Evolutionary conservation across 106 monocot species (phyloP).

Genomic region (Platanthera guangdongensis): DNA sequence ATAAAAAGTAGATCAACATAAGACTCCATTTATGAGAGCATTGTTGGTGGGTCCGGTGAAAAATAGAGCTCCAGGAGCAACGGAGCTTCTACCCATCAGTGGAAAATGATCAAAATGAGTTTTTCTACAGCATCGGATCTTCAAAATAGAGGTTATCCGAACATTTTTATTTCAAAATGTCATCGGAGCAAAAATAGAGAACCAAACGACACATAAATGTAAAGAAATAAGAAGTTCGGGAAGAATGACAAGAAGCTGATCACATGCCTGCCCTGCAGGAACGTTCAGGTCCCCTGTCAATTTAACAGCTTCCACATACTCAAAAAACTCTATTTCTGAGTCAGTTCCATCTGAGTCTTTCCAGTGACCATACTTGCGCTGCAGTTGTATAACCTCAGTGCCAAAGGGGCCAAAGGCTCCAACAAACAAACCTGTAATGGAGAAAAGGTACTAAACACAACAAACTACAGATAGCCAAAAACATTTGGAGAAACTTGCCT

Average conservation of each 20-base stretch:
- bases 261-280: conserved; percentile 79
- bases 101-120: too few species aligned
- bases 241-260: conserved; percentile 3
- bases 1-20: neutral
- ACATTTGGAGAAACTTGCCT: conserved; percentile 24
- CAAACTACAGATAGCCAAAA: neutral
- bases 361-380: conserved; percentile 83
- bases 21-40: too few species aligned
- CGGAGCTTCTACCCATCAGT: too few species aligned
- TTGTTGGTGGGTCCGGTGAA: too few species aligned
- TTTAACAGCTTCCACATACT: conserved; percentile 92
- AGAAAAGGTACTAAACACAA: neutral
- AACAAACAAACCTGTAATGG: conserved; percentile 67
- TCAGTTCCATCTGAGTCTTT: conserved; percentile 31
- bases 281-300: conserved; percentile 91
- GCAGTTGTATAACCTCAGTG: conserved; percentile 75
- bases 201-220: neutral
- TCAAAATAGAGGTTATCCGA: too few species aligned
- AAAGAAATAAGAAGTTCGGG: neutral
- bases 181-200: too few species aligned
- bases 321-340: conserved; percentile 74
- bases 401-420: conserved; percentile 90
- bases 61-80: too few species aligned
- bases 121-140: too few species aligned
- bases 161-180: too few species aligned